phyloP scores from a whole-genome alignment of 768 basidiomycete genomes.

The Amanita inopinata region DNA sequence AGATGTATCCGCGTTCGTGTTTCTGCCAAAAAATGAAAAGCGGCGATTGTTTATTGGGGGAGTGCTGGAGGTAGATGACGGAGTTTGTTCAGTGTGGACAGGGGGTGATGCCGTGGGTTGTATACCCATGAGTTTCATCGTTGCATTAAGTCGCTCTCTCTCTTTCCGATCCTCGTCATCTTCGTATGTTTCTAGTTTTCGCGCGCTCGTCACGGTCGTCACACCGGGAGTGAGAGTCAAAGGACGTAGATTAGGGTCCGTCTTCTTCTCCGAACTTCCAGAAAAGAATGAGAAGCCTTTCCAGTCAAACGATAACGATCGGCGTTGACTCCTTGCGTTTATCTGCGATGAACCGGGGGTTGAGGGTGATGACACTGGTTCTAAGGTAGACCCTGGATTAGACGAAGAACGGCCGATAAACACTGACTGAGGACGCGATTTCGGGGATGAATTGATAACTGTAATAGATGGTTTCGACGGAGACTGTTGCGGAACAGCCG shows the following conservation, averaged over 20 bases:
- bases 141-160: constrained; percentile 78
- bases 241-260: constrained; percentile 54
- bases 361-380: constrained; percentile 17
- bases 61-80: constrained; percentile 17
- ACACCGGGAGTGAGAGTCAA: constrained; percentile 65
- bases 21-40: constrained; percentile 62
- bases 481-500: constrained; percentile 24
- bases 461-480: constrained; percentile 17
- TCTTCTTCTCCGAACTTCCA: constrained; percentile 47
- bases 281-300: constrained; percentile 66
- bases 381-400: constrained; percentile 20
- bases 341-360: constrained; percentile 16
- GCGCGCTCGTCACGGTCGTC: constrained; percentile 44
- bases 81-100: constrained; percentile 17
- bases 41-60: constrained; percentile 33
- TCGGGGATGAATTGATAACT: constrained; percentile 23
- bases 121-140: constrained; percentile 93
- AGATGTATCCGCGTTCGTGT: constrained; percentile 27
- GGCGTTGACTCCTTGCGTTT: constrained; percentile 42
- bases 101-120: constrained; percentile 47
- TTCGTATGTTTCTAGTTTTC: constrained; percentile 80
- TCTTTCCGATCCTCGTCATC: constrained; percentile 89
- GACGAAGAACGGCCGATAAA: constrained; percentile 36
- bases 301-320: constrained; percentile 83
- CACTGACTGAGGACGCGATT: constrained; percentile 55